Evolutionary conservation across 2,329 filamentous ascomycete species (phyloP).

Genomic region (Chrysosporium keratinophilum): DNA sequence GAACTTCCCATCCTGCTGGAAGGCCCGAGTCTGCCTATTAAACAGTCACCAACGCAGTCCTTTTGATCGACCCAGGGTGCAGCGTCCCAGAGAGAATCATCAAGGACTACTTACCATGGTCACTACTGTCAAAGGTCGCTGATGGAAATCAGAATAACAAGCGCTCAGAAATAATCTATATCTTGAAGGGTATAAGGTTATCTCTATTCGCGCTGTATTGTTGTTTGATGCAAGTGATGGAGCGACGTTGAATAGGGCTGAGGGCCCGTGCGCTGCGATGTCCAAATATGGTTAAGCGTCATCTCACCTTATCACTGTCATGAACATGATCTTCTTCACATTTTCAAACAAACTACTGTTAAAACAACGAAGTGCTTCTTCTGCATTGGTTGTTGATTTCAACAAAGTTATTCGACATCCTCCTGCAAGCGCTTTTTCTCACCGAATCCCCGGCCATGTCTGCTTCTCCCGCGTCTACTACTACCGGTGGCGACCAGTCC

Average conservation of each 20-base stretch:
- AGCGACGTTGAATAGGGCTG: conserved; percentile 5
- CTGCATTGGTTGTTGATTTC: neutral
- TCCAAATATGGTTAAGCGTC: conserved; percentile 6
- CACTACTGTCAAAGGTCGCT: conserved; percentile 1
- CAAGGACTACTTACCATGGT: conserved; percentile 11
- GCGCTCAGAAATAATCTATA: neutral
- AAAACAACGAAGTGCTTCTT: no score
- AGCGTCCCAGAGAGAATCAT: neutral
- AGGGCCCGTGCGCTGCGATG: conserved; percentile 4
- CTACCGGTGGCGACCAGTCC: conserved; percentile 29
- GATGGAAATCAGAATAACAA: neutral
- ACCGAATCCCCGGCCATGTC: conserved; percentile 23
- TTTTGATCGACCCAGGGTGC: neutral
- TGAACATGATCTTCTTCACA: neutral
- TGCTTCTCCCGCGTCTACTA: conserved; percentile 35
- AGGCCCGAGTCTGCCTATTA: conserved; percentile 63
- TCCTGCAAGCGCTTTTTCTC: neutral
- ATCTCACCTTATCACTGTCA: neutral
- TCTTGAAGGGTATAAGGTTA: neutral
- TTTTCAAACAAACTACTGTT: neutral
- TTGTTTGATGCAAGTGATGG: neutral
- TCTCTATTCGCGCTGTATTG: neutral
- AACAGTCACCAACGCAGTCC: conserved; percentile 5
- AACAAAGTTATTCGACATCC: no score
- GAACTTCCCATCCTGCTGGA: conserved; percentile 83